These are phyloP conservation scores for Cladophialophora exuberans DNA, from an alignment of 2,329 filamentous ascomycete genomes.

Conservation along the genomic window DNA sequence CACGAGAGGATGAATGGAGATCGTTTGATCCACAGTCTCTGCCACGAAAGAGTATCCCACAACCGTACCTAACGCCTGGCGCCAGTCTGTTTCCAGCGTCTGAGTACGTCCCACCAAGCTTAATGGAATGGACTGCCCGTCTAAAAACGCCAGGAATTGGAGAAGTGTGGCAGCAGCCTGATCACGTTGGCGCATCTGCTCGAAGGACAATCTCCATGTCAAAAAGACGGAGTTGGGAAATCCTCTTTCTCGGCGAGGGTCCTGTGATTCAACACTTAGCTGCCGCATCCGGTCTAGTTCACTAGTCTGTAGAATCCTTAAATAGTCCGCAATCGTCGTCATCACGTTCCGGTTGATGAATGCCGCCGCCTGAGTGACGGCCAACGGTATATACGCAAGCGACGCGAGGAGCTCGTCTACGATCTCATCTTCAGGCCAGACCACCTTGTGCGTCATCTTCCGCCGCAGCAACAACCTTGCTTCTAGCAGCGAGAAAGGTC, in stretches of 20 bases:
- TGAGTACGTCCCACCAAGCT: not conserved
- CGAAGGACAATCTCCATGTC: slow-evolving; percentile 33
- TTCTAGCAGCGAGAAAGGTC: slow-evolving; percentile 10
- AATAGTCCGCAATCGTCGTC: slow-evolving; percentile 29
- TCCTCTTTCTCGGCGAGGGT: slow-evolving; percentile 12
- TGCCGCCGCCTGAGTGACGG: slow-evolving; percentile 34
- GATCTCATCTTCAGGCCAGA: not conserved
- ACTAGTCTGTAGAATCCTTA: slow-evolving; percentile 26
- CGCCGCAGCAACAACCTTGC: not conserved
- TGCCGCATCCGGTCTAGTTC: slow-evolving; percentile 16
- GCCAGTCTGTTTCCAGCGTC: slow-evolving; percentile 3
- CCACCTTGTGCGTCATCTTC: not conserved
- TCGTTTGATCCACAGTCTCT: not conserved
- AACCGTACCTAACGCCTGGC: slow-evolving; percentile 1
- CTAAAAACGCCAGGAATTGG: slow-evolving; percentile 7
- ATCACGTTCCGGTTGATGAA: slow-evolving; percentile 28
- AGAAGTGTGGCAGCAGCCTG: slow-evolving; percentile 48
- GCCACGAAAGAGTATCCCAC: slow-evolving; percentile 11
- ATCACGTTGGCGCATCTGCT: slow-evolving; percentile 59
- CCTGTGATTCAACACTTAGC: slow-evolving; percentile 7
- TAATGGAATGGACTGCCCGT: not conserved
- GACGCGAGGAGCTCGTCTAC: slow-evolving; percentile 26
- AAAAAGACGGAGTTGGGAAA: slow-evolving; percentile 20
- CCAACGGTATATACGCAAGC: slow-evolving; percentile 35
- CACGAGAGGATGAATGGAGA: slow-evolving; percentile 12